A percentile compares a stretch with the other conserved stretches of the same genome.
These are phyloP conservation scores for Beauveria pseudobassiana DNA, from an alignment of 2,329 filamentous ascomycete genomes.

Conservation along the genomic window DNA sequence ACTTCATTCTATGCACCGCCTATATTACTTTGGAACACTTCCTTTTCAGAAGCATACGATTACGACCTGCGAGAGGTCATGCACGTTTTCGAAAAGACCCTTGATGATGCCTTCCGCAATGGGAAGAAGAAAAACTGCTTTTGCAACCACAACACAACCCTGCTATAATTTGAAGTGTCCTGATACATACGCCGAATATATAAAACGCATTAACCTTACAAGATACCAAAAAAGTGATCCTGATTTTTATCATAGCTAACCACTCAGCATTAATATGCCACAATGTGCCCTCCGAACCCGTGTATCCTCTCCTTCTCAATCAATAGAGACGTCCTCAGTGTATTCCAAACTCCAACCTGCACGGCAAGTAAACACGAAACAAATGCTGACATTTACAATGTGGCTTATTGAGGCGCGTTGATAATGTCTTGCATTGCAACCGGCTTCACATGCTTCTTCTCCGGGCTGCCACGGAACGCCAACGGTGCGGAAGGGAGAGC, in stretches of 20 bases:
- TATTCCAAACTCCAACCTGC: constrained; percentile 10
- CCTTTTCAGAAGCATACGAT: too few relatives aligned
- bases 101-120: too few relatives aligned
- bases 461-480: constrained; percentile 55
- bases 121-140: too few relatives aligned
- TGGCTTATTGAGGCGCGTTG: neutral
- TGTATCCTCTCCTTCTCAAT: neutral
- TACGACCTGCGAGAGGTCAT: too few relatives aligned
- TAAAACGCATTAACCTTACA: neutral
- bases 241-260: neutral
- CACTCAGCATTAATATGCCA: neutral
- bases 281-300: neutral
- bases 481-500: constrained; percentile 37
- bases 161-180: neutral
- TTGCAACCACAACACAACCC: too few relatives aligned
- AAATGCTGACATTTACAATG: neutral
- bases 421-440: constrained; percentile 20
- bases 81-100: too few relatives aligned
- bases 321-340: neutral
- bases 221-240: neutral
- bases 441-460: constrained; percentile 39
- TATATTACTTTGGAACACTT: neutral
- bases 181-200: neutral
- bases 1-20: neutral
- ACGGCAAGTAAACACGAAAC: constrained; percentile 16